phyloP scores from a whole-genome alignment of 176 grass and related monocot species.

The Carex myosuroides region DNA sequence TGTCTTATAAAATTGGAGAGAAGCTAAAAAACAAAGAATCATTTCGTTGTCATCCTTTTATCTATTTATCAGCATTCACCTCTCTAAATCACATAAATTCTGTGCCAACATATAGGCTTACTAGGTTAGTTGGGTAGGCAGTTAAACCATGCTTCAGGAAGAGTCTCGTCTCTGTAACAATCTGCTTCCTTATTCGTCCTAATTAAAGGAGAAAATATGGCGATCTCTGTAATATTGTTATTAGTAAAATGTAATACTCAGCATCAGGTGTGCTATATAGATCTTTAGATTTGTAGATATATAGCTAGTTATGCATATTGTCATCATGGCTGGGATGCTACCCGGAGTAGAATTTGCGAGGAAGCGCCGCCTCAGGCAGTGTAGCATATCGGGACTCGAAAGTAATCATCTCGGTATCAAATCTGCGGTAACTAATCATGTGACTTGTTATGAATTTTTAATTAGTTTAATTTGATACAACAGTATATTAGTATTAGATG shows the following conservation, averaged over 20 bases:
- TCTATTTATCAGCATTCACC: constrained; percentile 13
- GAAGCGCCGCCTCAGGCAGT: constrained; percentile 46
- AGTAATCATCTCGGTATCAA: constrained; percentile 16
- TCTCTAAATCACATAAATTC: constrained; percentile 20
- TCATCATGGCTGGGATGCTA: constrained; percentile 74
- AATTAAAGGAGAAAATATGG: not conserved
- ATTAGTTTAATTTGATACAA: not conserved
- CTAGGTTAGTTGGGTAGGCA: constrained; percentile 16
- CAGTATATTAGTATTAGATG: not conserved
- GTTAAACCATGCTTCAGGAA: constrained; percentile 16
- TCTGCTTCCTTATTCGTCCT: not conserved
- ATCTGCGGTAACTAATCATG: constrained; percentile 19
- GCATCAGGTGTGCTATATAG: not conserved
- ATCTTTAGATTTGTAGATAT: constrained; percentile 2
- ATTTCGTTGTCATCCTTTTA: not conserved
- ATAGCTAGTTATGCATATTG: constrained; percentile 17
- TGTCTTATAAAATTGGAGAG: not conserved
- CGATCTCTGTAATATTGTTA: not conserved
- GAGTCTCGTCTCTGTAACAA: not conserved
- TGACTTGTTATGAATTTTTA: not conserved
- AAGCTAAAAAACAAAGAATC: not conserved
- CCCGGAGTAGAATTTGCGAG: constrained; percentile 69
- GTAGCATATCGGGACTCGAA: constrained; percentile 26
- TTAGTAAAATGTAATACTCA: not conserved
- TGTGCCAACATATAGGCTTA: not conserved